Evolutionary conservation across 1,284 basidiomycete species (phyloP), one percentile per base, ranked within the genome.

Genomic region (Rhodotorula mucilaginosa): DNA sequence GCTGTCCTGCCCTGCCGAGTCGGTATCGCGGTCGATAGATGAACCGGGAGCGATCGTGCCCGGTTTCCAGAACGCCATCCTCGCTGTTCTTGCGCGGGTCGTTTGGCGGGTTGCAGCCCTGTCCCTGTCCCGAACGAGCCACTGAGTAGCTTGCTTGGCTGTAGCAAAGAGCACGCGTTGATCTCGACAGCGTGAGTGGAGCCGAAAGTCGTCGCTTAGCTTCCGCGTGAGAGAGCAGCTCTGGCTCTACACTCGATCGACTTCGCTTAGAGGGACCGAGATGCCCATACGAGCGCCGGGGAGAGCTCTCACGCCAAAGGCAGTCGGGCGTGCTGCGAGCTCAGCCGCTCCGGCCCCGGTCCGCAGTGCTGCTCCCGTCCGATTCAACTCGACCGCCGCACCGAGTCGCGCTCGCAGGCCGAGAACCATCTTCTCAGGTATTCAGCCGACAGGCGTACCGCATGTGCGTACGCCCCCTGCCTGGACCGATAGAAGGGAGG

Each of bases 371-470:
- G n/a, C 54, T 26, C 26, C 54, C 29, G 5, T 56, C 26, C n/a
- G n/a, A 44, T 15, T 29, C 26, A 56, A 18, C 49, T 52, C 46
- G 31, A 26, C 66, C 3, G 8, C 66, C 12, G 44, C 48, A 13
- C 19, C 62, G 6, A 49, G 10, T 44, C 39, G 39, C 39, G 39
- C 39, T 44, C 39, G 51, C 18, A 65, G 49, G 68, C 68, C 56
- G 8, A 65, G 70, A 23, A 74, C 88, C 58, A 83, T 93, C 57
- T 89, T 93, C 79, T 91, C 90, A 10, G 92, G 91, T 13, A 93
- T 92, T 54, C 90, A 91, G 78, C 89, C 90, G 1, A 93, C 90
- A 12, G 92, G 93, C 0, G 87, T 90, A 6, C 90, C 92, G 59
- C 93, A 95, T 83, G 91, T 92, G 67, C 62, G 74, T 64, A 51